Conservation (phyloP, 2,329 filamentous ascomycete species). For the Trichophyton equinum region DNA sequence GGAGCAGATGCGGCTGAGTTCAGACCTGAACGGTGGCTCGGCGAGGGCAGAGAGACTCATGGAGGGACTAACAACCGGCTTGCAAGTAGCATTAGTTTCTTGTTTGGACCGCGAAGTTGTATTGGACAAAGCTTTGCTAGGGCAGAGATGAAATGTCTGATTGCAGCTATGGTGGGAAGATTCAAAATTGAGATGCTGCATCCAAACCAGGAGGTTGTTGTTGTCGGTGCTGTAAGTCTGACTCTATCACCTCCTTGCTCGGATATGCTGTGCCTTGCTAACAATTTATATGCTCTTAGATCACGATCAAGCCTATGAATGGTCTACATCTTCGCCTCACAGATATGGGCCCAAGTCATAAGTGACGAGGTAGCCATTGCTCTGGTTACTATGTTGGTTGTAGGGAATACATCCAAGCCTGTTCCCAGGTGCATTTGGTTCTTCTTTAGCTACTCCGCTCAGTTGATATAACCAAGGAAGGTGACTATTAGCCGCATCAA, state of each 20-base stretch:
- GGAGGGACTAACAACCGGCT: conserved; percentile 31
- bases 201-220: conserved; percentile 25
- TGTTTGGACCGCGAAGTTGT: conserved; percentile 28
- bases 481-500: too few species aligned
- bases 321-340: not conserved
- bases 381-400: not conserved
- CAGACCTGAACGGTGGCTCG: conserved; percentile 64
- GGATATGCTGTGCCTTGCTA: not conserved
- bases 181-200: conserved; percentile 19
- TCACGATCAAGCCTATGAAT: not conserved
- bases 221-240: conserved; percentile 24
- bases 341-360: not conserved
- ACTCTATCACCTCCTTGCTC: too few species aligned
- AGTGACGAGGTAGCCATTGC: not conserved
- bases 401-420: too few species aligned
- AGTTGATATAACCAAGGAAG: too few species aligned
- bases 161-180: conserved; percentile 28
- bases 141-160: conserved; percentile 28
- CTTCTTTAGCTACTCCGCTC: too few species aligned
- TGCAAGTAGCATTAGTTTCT: conserved; percentile 29
- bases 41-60: conserved; percentile 44
- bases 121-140: conserved; percentile 34
- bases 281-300: not conserved
- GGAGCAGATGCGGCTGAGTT: conserved; percentile 60
- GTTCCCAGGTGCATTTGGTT: too few species aligned